Base-by-base conservation (phyloP, 2,329 filamentous ascomycete genomes). In the Aspergillus nomiae region DNA sequence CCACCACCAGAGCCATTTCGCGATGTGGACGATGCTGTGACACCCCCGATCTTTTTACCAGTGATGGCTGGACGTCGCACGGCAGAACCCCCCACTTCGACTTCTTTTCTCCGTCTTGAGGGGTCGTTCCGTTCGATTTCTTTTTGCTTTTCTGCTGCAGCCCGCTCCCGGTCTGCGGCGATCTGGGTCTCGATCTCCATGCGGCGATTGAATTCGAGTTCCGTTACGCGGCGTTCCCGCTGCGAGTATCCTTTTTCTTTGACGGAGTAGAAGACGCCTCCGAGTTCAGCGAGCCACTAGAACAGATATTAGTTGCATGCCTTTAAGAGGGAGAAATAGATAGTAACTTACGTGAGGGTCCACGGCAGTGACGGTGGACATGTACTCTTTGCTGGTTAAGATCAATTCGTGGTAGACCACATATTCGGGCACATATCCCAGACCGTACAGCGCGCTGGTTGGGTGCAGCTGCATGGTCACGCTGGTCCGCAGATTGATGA, bases 341-440 rank as follows among this genome's bases (percentile, higher is more conserved):
- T 28, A 45, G 46, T 14, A 19, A 74, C 79, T 77, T 78, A 81
- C 79, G 75, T 96, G 92, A 58, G 95, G 94, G 76, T 99, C 95
- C 1, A 99, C 95, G 1, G 92, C 88, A 5, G 95, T 99, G 11
- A 99, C 95, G 5, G 92, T 97, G 3, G 92, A 96, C 89, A 99
- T 97, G 82, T 98, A 99, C 76, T 98, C 95, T 76, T 97, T 97
- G 62, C 90, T 92, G 0, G 95, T 99, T 64, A 99, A 87, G 71
- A 99, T 97, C 63, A 99, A 87, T 78, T 99, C 95, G 82, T 99
- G 95, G 79, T 99, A 99, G 48, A 99, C 89, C 58, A 99, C 92
- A 74, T 98, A 98, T 75, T 99, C 95, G 1, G 96, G 95, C 28
- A 97, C 87, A 77, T 97, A 96, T 4, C 95, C 95, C 1, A 93